A percentile compares a stretch with the other conserved stretches of the same genome.
These are phyloP conservation scores for Neoboletus magnificus DNA, from an alignment of 768 basidiomycete species.

Conservation along the genomic window DNA sequence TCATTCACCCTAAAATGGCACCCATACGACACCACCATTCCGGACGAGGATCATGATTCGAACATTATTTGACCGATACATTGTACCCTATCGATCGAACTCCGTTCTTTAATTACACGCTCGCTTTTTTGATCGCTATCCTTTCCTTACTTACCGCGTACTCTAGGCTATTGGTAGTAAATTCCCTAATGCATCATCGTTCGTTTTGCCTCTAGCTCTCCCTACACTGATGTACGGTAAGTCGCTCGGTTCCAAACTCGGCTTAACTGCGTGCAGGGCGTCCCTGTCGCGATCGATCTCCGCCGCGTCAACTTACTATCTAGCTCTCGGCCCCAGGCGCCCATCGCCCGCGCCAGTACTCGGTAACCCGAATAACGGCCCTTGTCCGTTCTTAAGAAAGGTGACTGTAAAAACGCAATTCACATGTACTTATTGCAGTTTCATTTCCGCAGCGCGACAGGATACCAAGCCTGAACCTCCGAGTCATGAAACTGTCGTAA, in stretches of 20 bases:
- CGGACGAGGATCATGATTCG: slow-evolving; percentile 31
- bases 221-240: background rate
- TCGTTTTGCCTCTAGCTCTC: background rate
- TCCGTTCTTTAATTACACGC: slow-evolving; percentile 23
- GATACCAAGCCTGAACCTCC: background rate
- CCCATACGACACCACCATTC: slow-evolving; percentile 24
- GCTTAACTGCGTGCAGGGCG: background rate
- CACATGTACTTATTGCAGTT: background rate
- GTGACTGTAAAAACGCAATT: background rate
- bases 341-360: background rate
- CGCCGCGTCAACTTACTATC: too few species aligned
- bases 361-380: background rate
- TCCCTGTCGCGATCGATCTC: background rate
- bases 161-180: slow-evolving; percentile 16
- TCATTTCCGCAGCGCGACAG: background rate
- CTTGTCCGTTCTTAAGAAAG: background rate
- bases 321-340: too few species aligned
- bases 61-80: background rate
- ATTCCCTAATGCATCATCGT: slow-evolving; percentile 13
- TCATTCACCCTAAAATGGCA: slow-evolving; percentile 24
- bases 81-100: slow-evolving; percentile 11
- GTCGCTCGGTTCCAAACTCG: background rate
- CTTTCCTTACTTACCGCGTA: slow-evolving; percentile 3
- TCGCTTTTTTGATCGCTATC: background rate
- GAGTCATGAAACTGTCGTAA: background rate